Conservation (phyloP, 2,329 filamentous ascomycete species). For the Trichothecium sympodiale region DNA sequence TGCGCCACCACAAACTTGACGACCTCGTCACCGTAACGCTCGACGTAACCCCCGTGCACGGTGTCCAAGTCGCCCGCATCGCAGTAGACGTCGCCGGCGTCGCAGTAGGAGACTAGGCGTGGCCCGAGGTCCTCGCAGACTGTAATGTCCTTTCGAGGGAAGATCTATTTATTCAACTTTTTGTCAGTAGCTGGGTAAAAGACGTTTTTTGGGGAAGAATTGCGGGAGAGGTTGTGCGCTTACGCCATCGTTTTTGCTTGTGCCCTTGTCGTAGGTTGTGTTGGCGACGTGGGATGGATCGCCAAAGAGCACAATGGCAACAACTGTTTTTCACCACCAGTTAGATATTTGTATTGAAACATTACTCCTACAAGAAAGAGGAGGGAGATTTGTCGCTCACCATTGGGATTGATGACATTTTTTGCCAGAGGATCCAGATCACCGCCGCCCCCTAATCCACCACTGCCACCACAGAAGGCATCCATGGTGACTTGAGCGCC, state of each 20-base stretch:
- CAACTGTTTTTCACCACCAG: conserved; percentile 13
- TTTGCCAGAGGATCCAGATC: conserved; percentile 13
- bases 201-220: background rate
- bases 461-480: conserved; percentile 24
- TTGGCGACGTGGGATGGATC: conserved; percentile 28
- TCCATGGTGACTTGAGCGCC: conserved; percentile 27
- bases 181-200: background rate
- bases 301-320: conserved; percentile 28
- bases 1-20: conserved; percentile 23
- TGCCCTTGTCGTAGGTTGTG: conserved; percentile 23
- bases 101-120: conserved; percentile 28
- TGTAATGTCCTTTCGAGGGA: conserved; percentile 21
- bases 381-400: conserved; percentile 15
- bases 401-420: conserved; percentile 18
- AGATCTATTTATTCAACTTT: conserved; percentile 16
- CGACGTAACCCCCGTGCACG: conserved; percentile 24
- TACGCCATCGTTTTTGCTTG: conserved; percentile 25
- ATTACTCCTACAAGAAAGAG: too few relatives aligned
- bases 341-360: background rate
- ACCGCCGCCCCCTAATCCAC: conserved; percentile 12
- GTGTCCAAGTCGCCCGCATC: conserved; percentile 17
- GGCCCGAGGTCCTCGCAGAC: conserved; percentile 23
- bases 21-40: conserved; percentile 20
- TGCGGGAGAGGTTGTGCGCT: conserved; percentile 9
- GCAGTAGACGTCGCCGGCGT: conserved; percentile 29